Conservation (phyloP, 73 alveolate genomes). For the Paramecium caudatum region DNA sequence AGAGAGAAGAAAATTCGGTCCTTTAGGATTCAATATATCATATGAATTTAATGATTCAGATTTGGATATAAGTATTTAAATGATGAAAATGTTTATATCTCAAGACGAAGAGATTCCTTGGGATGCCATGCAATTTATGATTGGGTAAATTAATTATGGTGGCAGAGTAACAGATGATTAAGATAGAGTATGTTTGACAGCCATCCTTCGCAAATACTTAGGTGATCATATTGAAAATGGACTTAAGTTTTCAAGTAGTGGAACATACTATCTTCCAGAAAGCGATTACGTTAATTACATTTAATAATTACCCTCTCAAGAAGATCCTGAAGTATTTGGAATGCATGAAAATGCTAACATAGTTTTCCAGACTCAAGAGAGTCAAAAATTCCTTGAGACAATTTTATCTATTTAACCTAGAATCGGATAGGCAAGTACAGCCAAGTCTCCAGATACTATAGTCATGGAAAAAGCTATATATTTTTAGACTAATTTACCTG, state of each 20-base stretch:
- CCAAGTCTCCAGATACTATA: constrained; percentile 88
- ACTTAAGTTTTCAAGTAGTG: constrained; percentile 89
- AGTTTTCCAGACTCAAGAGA: constrained; percentile 92
- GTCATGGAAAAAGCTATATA: constrained; percentile 87
- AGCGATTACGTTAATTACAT: constrained; percentile 80
- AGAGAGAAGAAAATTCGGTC: constrained; percentile 98
- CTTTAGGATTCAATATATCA: constrained; percentile 97
- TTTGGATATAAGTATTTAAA: constrained; percentile 87
- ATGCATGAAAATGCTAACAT: constrained; percentile 99
- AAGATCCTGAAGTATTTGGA: constrained; percentile 99
- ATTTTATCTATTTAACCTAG: constrained; percentile 95
- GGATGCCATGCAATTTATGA: constrained; percentile 96
- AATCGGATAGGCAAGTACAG: constrained; percentile 87
- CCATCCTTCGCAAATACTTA: constrained; percentile 87
- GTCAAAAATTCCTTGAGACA: constrained; percentile 89
- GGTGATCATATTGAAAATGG: constrained; percentile 89
- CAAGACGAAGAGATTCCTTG: constrained; percentile 94
- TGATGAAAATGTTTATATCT: constrained; percentile 90
- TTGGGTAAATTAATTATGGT: constrained; percentile 97
- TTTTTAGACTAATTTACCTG: constrained; percentile 84
- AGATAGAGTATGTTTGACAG: constrained; percentile 91
- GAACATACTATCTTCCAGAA: constrained; percentile 90
- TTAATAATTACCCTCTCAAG: constrained; percentile 89
- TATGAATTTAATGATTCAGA: constrained; percentile 97
- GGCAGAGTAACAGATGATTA: constrained; percentile 99